Conservation (phyloP, 768 basidiomycete species). For the Rhizopogon vulgaris region DNA sequence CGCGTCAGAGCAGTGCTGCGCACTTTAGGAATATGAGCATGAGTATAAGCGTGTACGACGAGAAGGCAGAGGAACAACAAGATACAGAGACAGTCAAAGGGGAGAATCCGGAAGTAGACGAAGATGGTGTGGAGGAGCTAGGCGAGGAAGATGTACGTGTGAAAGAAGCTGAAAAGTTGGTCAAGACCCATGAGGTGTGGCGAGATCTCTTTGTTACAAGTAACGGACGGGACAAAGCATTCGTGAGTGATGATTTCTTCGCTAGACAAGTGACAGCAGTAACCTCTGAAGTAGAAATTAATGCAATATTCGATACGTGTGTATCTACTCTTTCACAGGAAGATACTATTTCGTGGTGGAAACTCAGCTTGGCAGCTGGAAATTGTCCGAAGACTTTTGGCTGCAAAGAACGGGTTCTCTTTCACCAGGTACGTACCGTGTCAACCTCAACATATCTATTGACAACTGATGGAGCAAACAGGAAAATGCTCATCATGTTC, state of each 20-base stretch:
- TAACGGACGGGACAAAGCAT: constrained; percentile 77
- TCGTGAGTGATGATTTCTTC: constrained; percentile 44
- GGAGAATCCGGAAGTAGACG: constrained; percentile 12
- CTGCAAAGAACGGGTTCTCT: constrained; percentile 55
- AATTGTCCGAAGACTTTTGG: constrained; percentile 53
- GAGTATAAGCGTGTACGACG: constrained; percentile 32
- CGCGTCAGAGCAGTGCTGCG: constrained; percentile 32
- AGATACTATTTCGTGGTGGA: constrained; percentile 42
- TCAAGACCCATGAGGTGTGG: constrained; percentile 68
- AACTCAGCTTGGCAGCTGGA: constrained; percentile 46
- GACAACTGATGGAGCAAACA: constrained; percentile 21
- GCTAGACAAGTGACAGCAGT: constrained; percentile 1
- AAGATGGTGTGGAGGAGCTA: constrained; percentile 35
- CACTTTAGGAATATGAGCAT: constrained; percentile 16
- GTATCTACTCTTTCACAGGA: constrained; percentile 64
- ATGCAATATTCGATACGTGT: constrained; percentile 79
- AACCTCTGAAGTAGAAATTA: constrained; percentile 53
- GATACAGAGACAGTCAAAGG: constrained; percentile 13
- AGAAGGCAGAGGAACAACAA: constrained; percentile 31
- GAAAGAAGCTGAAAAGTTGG: constrained; percentile 37
- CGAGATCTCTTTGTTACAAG: constrained; percentile 73
- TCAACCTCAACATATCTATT: constrained; percentile 1
- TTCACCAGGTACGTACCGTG: constrained; percentile 54
- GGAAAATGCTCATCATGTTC: constrained; percentile 77
- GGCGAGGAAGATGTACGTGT: constrained; percentile 44